These are phyloP conservation scores for Acer campestre DNA, from an alignment of 345 rosid genomes.

Conservation along the genomic window DNA sequence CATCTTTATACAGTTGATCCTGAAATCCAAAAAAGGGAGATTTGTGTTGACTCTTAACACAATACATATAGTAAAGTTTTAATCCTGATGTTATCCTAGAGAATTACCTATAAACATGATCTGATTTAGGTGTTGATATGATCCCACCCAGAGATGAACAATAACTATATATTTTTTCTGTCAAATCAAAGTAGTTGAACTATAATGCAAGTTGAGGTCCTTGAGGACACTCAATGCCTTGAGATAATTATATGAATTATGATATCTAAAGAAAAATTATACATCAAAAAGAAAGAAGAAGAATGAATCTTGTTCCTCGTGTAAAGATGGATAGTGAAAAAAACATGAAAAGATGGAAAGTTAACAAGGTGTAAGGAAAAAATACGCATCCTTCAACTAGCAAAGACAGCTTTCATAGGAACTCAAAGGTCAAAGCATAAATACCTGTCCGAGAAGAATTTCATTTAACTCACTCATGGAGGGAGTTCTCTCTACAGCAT, in stretches of 20 bases:
- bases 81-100: slow-evolving; percentile 6
- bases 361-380: background rate
- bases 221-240: background rate
- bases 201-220: background rate
- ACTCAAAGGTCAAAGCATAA: slow-evolving; percentile 14
- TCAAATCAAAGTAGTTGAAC: slow-evolving; percentile 2
- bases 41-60: background rate
- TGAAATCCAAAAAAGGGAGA: background rate
- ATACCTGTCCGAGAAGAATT: slow-evolving; percentile 88
- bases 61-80: background rate
- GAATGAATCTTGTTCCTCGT: background rate
- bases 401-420: slow-evolving; percentile 4
- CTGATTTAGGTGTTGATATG: background rate
- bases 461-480: slow-evolving; percentile 97
- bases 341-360: background rate
- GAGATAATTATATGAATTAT: background rate
- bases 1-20: background rate
- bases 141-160: slow-evolving; percentile 2
- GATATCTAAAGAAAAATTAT: background rate
- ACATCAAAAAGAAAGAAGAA: background rate
- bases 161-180: background rate
- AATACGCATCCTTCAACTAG: slow-evolving; percentile 11
- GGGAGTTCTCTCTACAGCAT: slow-evolving; percentile 90
- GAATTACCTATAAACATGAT: background rate
- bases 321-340: background rate